Evolutionary conservation across 768 basidiomycete species (phyloP).

Genomic region (Suillus subluteus): DNA sequence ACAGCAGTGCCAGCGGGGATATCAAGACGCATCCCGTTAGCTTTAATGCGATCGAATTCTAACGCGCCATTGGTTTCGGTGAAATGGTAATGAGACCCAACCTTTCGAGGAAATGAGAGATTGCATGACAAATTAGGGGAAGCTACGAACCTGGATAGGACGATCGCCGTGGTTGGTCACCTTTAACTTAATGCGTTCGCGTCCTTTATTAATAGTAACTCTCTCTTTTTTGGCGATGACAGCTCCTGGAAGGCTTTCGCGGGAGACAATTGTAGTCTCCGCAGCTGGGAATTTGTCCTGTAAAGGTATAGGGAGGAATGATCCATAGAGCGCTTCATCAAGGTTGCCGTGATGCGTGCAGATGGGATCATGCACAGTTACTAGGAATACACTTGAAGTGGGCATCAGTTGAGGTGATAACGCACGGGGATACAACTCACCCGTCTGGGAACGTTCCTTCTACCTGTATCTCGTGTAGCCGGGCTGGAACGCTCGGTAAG

Average conservation of each 20-base stretch:
- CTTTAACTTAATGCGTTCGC: slow-evolving; percentile 66
- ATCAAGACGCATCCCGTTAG: slow-evolving; percentile 87
- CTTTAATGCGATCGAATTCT: slow-evolving; percentile 77
- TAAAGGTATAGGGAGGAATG: slow-evolving; percentile 84
- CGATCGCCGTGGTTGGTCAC: slow-evolving; percentile 93
- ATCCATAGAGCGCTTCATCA: slow-evolving; percentile 87
- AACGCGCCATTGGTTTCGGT: slow-evolving; percentile 85
- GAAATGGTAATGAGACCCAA: slow-evolving; percentile 96
- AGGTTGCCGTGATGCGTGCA: slow-evolving; percentile 82
- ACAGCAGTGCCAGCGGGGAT: slow-evolving; percentile 95
- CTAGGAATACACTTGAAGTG: slow-evolving; percentile 71
- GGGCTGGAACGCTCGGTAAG: slow-evolving; percentile 72
- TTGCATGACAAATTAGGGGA: background rate
- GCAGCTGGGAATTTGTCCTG: slow-evolving; percentile 63
- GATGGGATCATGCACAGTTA: slow-evolving; percentile 95
- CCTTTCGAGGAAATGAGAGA: slow-evolving; percentile 42
- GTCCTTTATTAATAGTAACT: slow-evolving; percentile 77
- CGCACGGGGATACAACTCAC: slow-evolving; percentile 42
- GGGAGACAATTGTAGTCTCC: slow-evolving; percentile 51
- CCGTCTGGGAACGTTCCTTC: slow-evolving; percentile 92
- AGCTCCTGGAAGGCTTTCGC: slow-evolving; percentile 71
- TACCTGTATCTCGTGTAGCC: slow-evolving; percentile 88
- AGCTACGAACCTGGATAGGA: slow-evolving; percentile 75
- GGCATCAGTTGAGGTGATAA: slow-evolving; percentile 4
- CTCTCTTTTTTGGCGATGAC: slow-evolving; percentile 65